phyloP scores from a whole-genome alignment of 2,329 filamentous ascomycete species.

The Xylaria sp. region DNA sequence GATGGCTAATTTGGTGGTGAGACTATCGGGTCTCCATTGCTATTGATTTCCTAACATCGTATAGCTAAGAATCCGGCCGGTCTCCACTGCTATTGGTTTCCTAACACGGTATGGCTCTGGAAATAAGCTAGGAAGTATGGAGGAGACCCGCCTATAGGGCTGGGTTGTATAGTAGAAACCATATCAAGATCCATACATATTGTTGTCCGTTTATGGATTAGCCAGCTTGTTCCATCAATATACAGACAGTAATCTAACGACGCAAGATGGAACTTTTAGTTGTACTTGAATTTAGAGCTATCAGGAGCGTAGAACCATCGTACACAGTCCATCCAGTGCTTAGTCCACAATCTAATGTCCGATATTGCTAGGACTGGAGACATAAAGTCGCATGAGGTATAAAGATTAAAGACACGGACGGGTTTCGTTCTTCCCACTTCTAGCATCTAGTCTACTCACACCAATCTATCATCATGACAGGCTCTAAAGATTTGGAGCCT shows the following conservation, averaged over 20 bases:
- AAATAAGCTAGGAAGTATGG: too few species aligned
- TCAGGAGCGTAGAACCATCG: too few species aligned
- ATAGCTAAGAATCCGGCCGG: too few species aligned
- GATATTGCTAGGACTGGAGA: too few species aligned
- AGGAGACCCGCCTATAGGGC: too few species aligned
- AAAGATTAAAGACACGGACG: background rate
- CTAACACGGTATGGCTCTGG: background rate
- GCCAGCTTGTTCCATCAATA: too few species aligned
- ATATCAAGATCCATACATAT: background rate
- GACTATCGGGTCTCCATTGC: background rate
- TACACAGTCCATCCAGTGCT: too few species aligned
- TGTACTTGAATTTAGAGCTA: too few species aligned
- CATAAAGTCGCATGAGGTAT: background rate
- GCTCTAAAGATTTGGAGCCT: constrained; percentile 33
- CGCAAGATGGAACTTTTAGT: too few species aligned
- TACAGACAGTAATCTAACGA: too few species aligned
- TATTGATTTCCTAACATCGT: constrained; percentile 10
- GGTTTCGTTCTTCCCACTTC: background rate
- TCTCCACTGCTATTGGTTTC: constrained; percentile 10
- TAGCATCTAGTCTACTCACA: background rate
- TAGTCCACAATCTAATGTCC: too few species aligned
- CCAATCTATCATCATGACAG: constrained; percentile 18
- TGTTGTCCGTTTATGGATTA: constrained; percentile 12
- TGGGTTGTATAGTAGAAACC: background rate
- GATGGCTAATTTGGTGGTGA: background rate